A percentile compares a stretch with the other conserved stretches of the same genome.
These are phyloP conservation scores for Leucogyrophana mollusca DNA, from an alignment of 768 basidiomycete species.

Conservation along the genomic window DNA sequence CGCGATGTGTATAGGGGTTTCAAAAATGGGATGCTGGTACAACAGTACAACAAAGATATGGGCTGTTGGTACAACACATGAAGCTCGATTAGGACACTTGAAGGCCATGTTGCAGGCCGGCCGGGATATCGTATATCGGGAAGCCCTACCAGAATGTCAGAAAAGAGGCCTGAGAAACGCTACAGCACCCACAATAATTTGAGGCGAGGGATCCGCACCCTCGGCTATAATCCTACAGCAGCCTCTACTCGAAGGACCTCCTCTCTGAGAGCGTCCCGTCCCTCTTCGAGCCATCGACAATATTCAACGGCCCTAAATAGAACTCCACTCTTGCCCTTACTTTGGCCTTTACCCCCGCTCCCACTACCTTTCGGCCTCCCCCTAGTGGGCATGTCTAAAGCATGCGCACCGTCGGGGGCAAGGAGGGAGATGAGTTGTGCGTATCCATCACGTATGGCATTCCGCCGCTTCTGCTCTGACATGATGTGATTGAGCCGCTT, in stretches of 20 bases:
- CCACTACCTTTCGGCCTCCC: conserved; percentile 82
- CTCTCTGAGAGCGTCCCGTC: conserved; percentile 62
- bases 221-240: conserved; percentile 63
- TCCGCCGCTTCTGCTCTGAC: conserved; percentile 91
- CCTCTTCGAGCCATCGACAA: conserved; percentile 83
- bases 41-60: too few relatives aligned
- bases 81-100: too few relatives aligned
- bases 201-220: too few relatives aligned
- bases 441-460: conserved; percentile 89
- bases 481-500: conserved; percentile 92
- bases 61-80: too few relatives aligned
- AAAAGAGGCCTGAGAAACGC: too few relatives aligned
- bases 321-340: conserved; percentile 88
- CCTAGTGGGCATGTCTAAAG: conserved; percentile 71
- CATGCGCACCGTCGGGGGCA: conserved; percentile 72
- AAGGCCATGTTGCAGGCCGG: too few relatives aligned
- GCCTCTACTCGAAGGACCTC: conserved; percentile 72
- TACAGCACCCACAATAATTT: too few relatives aligned
- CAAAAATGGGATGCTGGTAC: too few relatives aligned
- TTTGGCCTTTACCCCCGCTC: conserved; percentile 58
- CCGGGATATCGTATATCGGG: too few relatives aligned
- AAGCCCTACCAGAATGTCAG: too few relatives aligned
- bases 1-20: too few relatives aligned
- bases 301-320: conserved; percentile 87
- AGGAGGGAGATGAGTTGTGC: conserved; percentile 81